Conservation (phyloP, 2,329 filamentous ascomycete genomes). For the Aspergillus aculeatus region DNA sequence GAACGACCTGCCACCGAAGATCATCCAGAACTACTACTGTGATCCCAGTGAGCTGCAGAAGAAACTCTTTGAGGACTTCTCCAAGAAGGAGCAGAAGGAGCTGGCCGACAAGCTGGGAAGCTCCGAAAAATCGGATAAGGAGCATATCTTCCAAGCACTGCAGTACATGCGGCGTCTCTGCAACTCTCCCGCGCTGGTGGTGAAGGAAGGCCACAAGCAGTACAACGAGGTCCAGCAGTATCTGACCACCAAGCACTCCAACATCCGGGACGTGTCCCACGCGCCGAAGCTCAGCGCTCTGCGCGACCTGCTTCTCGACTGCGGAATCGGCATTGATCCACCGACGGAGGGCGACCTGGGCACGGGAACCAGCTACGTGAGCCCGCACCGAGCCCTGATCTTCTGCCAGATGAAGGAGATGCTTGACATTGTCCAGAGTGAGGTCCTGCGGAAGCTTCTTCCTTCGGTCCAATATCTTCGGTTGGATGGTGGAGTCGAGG, state of each 20-base stretch:
- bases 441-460: slow-evolving; percentile 85
- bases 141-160: slow-evolving; percentile 97
- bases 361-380: slow-evolving; percentile 74
- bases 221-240: slow-evolving; percentile 85
- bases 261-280: slow-evolving; percentile 79
- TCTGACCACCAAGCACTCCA: slow-evolving; percentile 74
- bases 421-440: slow-evolving; percentile 97
- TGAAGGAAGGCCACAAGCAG: slow-evolving; percentile 88
- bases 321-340: slow-evolving; percentile 82
- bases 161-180: slow-evolving; percentile 99
- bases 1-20: slow-evolving; percentile 95
- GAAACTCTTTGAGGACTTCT: slow-evolving; percentile 95
- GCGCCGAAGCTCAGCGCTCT: slow-evolving; percentile 91
- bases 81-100: slow-evolving; percentile 86
- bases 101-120: slow-evolving; percentile 79
- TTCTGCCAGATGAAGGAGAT: slow-evolving; percentile 99
- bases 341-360: slow-evolving; percentile 54
- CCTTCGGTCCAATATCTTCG: slow-evolving; percentile 89
- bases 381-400: slow-evolving; percentile 89
- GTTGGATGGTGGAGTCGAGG: slow-evolving; percentile 90
- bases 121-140: slow-evolving; percentile 88
- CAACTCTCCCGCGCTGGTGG: slow-evolving; percentile 93
- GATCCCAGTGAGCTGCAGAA: slow-evolving; percentile 92
- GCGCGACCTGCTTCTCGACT: slow-evolving; percentile 93
- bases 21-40: slow-evolving; percentile 98